Base-by-base conservation (phyloP, 495 filamentous ascomycete species). In the Tuber indicum region DNA sequence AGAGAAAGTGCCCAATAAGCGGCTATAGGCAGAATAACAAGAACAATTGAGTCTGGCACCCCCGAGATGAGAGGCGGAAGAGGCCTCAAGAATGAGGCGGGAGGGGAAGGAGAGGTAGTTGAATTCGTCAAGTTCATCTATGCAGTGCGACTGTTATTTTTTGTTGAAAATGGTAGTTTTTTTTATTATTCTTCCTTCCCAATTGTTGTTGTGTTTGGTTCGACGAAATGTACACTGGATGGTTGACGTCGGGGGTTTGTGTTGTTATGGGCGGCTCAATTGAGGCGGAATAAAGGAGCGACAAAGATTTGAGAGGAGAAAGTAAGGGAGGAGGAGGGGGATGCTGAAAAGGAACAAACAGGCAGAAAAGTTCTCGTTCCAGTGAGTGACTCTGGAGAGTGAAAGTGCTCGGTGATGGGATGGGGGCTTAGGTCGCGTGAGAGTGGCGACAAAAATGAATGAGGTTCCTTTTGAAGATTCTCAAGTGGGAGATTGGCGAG, bases 1-100 rank as follows among this genome's bases (percentile, higher is more conserved):
- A 92, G 85, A n/a, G 94, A 97, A 62, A 96, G 81, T 44, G 85
- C 86, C 95, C 96, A 98, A 87, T 98, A 98, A 62, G 92, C 93
- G 80, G 92, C 83, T 73, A 96, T 88, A n/a, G 94, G 93, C 10
- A 92, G 86, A 52, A 92, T 83, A 71, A 96, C 86, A 32, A 91
- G 87, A 39, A 97, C 85, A 84, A 91, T 89, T 81, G 90, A 90
- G 84, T 98, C 96, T 36, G 93, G 88, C n/a, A 97, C 88, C 82
- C 89, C 90, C 58, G 93, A 87, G 70, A 97, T 76, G 45, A 97
- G 86, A 49, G 93, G 89, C 76, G 90, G 88, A 44, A 91, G 89
- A 12, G 90, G 90, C 71, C 86, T 85, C 26, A 92, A 84, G 43
- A 89, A 89, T 85, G 94, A 96, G 39, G 88, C 84, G 47, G 94